A percentile compares a stretch with the other conserved stretches of the same genome.
Conservation (phyloP, 352 stramenopile genomes). For the Globisporangium spinosum region DNA sequence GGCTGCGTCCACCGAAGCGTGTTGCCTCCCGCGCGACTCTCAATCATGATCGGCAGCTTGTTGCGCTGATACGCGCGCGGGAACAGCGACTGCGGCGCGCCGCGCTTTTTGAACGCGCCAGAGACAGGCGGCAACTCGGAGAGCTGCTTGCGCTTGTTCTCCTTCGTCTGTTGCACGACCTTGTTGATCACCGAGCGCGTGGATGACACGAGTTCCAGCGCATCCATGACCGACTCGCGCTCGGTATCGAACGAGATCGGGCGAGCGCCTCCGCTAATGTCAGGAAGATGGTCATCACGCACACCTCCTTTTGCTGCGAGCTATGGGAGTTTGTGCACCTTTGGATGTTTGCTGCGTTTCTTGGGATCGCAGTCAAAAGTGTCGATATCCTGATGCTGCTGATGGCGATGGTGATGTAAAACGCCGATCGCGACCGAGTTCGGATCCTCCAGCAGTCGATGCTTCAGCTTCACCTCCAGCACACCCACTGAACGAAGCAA, state of each 20-base stretch:
- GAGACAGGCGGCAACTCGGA: slow-evolving; percentile 44
- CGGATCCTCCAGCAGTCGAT: slow-evolving; percentile 47
- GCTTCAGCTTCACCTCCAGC: slow-evolving; percentile 69
- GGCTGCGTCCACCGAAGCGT: slow-evolving; percentile 55
- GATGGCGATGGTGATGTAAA: slow-evolving; percentile 17
- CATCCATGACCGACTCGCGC: slow-evolving; percentile 48
- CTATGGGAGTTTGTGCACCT: slow-evolving; percentile 30
- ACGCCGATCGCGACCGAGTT: slow-evolving; percentile 47
- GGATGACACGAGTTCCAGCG: slow-evolving; percentile 47
- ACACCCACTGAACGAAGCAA: slow-evolving; percentile 32
- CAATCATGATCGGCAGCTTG: slow-evolving; percentile 67
- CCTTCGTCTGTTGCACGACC: slow-evolving; percentile 49
- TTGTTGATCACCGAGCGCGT: slow-evolving; percentile 54
- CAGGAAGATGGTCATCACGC: background rate
- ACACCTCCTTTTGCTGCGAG: background rate
- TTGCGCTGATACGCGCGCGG: slow-evolving; percentile 57
- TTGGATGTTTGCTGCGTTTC: slow-evolving; percentile 14
- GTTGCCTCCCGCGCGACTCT: slow-evolving; percentile 45
- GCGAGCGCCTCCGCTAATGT: slow-evolving; percentile 2
- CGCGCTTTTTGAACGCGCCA: slow-evolving; percentile 52
- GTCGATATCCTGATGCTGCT: background rate
- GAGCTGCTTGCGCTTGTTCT: slow-evolving; percentile 26
- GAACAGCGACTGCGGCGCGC: slow-evolving; percentile 41
- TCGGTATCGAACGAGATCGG: slow-evolving; percentile 44
- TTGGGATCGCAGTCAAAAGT: background rate